Evolutionary conservation across 2,329 filamentous ascomycete genomes (phyloP).

Genomic region (Pseudocercospora fijiensis): DNA sequence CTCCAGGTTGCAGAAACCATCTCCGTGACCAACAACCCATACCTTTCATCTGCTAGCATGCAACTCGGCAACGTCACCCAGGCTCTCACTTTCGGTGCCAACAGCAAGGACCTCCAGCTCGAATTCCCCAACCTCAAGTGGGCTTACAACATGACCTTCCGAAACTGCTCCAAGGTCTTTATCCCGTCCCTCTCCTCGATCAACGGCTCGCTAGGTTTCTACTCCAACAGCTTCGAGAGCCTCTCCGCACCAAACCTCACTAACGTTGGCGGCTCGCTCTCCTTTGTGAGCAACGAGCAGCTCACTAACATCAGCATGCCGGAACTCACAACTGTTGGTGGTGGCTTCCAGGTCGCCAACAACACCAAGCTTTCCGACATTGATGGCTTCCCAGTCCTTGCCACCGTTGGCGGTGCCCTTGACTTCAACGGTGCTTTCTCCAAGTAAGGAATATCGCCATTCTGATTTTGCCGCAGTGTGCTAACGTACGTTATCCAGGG

Average conservation of each 20-base stretch:
- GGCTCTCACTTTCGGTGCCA: conserved; percentile 72
- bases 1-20: conserved; percentile 70
- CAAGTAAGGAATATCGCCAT: conserved; percentile 59
- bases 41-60: conserved; percentile 73
- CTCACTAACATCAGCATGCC: conserved; percentile 75
- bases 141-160: conserved; percentile 78
- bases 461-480: not conserved
- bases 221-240: conserved; percentile 68
- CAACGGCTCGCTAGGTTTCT: conserved; percentile 79
- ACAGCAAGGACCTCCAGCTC: conserved; percentile 70
- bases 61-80: conserved; percentile 73
- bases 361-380: conserved; percentile 73
- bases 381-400: conserved; percentile 65
- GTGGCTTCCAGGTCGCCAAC: conserved; percentile 84
- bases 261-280: conserved; percentile 57
- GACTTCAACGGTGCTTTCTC: conserved; percentile 82
- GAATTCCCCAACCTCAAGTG: conserved; percentile 74
- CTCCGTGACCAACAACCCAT: conserved; percentile 86
- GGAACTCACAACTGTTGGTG: conserved; percentile 64
- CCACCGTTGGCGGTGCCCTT: conserved; percentile 73
- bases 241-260: conserved; percentile 71
- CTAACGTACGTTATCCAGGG: conserved; percentile 54
- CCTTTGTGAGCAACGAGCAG: conserved; percentile 57
- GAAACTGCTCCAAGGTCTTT: conserved; percentile 72
- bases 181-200: conserved; percentile 71